Conservation (phyloP, 2,329 filamentous ascomycete species). For the Onygena corvina region DNA sequence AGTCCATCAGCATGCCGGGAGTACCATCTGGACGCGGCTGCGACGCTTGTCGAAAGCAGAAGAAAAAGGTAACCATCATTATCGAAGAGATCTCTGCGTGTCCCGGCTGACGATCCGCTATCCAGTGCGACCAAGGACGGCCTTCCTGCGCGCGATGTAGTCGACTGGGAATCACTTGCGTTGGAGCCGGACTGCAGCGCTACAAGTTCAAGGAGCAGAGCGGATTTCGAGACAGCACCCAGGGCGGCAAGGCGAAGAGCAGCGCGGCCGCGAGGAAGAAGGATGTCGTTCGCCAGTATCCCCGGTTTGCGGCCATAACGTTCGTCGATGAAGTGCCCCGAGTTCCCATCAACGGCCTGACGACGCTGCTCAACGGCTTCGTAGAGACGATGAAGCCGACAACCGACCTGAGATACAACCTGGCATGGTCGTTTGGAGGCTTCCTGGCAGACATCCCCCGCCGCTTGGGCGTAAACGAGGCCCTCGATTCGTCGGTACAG, state of each 20-base stretch:
- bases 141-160: constrained; percentile 38
- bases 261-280: not conserved
- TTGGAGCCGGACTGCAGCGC: constrained; percentile 38
- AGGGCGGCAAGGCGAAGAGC: not conserved
- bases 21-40: constrained; percentile 42
- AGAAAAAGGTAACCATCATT: constrained; percentile 39
- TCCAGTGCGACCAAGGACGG: constrained; percentile 38
- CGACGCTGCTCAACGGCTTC: constrained; percentile 24
- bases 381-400: constrained; percentile 26
- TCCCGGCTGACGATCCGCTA: not conserved
- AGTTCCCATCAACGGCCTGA: constrained; percentile 25
- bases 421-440: constrained; percentile 36
- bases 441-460: constrained; percentile 38
- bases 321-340: constrained; percentile 4
- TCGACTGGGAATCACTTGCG: constrained; percentile 35
- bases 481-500: constrained; percentile 34
- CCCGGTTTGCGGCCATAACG: not conserved
- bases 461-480: constrained; percentile 36
- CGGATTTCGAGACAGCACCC: not conserved
- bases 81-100: not conserved
- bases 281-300: not conserved
- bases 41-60: constrained; percentile 41
- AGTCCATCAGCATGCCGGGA: constrained; percentile 38
- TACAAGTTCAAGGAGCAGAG: constrained; percentile 39
- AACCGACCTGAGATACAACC: constrained; percentile 37